Conservation (phyloP, 2,329 filamentous ascomycete genomes). For the Pestalotiopsis sp. region DNA sequence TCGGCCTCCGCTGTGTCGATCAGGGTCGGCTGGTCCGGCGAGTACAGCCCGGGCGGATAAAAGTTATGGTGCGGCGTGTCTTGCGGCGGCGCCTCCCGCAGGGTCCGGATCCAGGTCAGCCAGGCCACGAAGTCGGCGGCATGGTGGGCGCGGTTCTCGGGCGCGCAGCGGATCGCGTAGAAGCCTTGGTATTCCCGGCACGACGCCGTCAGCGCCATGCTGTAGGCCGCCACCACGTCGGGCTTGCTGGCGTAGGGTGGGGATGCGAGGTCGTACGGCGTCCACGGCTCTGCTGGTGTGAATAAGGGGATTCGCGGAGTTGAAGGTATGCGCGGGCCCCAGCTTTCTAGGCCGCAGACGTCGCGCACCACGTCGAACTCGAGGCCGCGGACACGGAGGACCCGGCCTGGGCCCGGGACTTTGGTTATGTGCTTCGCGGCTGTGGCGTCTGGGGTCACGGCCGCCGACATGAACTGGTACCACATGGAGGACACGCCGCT, state of each 20-base stretch:
- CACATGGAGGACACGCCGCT: not conserved
- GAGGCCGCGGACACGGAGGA: not conserved
- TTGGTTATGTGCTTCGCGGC: not conserved
- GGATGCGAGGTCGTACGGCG: not conserved
- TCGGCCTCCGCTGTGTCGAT: not conserved
- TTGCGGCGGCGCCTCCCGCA: not conserved
- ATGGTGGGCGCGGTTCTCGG: not conserved
- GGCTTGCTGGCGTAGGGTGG: not conserved
- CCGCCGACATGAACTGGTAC: not conserved
- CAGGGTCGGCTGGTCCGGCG: slow-evolving; percentile 3
- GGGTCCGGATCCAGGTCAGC: slow-evolving; percentile 1
- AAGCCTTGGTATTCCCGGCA: not conserved
- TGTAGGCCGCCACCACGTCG: slow-evolving; percentile 1
- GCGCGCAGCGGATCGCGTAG: not conserved
- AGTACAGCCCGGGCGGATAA: slow-evolving; percentile 7
- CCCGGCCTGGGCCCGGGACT: not conserved
- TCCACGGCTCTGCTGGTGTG: not conserved
- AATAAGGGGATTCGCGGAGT: not conserved
- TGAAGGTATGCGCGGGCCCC: not conserved
- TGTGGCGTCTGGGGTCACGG: not conserved
- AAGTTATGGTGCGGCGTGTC: not conserved
- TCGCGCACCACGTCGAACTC: not conserved
- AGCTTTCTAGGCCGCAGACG: not conserved
- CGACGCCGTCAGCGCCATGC: slow-evolving; percentile 3
- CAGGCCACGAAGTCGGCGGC: slow-evolving; percentile 7